Percentiles rank a stretch among this genome's conserved stretches.
phyloP scores from a whole-genome alignment of 2,329 filamentous ascomycete species.

The Colletotrichum sp. region DNA sequence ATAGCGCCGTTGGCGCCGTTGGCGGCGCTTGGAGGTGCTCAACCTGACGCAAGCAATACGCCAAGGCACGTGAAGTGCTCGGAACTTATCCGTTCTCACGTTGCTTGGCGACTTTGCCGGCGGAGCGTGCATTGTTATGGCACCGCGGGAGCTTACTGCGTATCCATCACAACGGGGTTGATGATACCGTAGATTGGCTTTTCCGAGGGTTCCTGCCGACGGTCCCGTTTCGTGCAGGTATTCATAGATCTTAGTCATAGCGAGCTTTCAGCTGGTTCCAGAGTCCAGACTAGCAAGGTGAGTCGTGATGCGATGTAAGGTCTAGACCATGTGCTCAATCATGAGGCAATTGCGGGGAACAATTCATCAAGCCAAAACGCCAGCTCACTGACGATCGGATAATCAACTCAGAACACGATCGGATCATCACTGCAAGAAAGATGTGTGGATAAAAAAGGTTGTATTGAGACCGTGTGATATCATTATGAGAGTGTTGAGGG shows the following conservation, averaged over 20 bases:
- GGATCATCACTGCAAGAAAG: not conserved
- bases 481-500: not conserved
- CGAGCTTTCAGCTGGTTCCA: not conserved
- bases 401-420: not conserved
- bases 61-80: not conserved
- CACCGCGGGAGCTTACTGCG: not conserved
- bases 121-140: not conserved
- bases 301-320: not conserved
- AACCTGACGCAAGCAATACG: not conserved
- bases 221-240: not conserved
- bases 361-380: not conserved
- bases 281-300: not conserved
- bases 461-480: not conserved
- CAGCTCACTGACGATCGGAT: not conserved
- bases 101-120: not conserved
- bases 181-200: not conserved
- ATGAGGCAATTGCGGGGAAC: not conserved
- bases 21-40: not conserved
- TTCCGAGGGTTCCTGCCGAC: not conserved
- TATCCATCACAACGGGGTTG: not conserved
- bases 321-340: not conserved
- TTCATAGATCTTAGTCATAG: not conserved
- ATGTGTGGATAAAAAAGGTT: not conserved
- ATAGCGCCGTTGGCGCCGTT: not conserved
- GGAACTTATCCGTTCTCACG: not conserved